phyloP scores from a whole-genome alignment of 257 asterid genomes.

The Osmanthus fragrans region DNA sequence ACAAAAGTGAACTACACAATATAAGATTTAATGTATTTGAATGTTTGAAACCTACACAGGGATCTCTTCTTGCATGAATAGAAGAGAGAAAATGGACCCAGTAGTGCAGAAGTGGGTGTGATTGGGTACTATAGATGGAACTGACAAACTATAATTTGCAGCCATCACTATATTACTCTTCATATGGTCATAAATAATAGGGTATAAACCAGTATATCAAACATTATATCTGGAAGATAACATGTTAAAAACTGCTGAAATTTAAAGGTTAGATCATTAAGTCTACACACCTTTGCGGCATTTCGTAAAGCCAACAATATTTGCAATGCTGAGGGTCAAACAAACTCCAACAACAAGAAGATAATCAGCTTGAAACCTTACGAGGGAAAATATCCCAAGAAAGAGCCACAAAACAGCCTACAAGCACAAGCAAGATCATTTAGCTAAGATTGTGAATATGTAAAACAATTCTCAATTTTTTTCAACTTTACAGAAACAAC shows the following conservation, averaged over 20 bases:
- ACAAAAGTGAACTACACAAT: neutral
- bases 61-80: neutral
- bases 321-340: slow-evolving; percentile 92
- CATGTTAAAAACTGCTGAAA: neutral
- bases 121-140: neutral
- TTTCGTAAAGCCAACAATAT: slow-evolving; percentile 92
- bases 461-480: neutral
- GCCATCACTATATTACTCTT: slow-evolving; percentile 1
- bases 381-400: slow-evolving; percentile 79
- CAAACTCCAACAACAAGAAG: slow-evolving; percentile 98
- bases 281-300: slow-evolving; percentile 83
- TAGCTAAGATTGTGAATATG: neutral
- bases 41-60: neutral
- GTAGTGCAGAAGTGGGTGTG: neutral
- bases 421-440: slow-evolving; percentile 21
- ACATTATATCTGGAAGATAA: slow-evolving; percentile 10
- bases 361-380: slow-evolving; percentile 93
- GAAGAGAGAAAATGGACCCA: neutral
- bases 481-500: neutral
- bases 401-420: slow-evolving; percentile 87
- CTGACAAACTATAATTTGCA: neutral
- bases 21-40: neutral
- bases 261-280: slow-evolving; percentile 14
- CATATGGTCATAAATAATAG: neutral
- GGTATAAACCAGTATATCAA: neutral